Base-by-base conservation (phyloP, 2,329 filamentous ascomycete species). In the Pseudogymnoascus sp. region DNA sequence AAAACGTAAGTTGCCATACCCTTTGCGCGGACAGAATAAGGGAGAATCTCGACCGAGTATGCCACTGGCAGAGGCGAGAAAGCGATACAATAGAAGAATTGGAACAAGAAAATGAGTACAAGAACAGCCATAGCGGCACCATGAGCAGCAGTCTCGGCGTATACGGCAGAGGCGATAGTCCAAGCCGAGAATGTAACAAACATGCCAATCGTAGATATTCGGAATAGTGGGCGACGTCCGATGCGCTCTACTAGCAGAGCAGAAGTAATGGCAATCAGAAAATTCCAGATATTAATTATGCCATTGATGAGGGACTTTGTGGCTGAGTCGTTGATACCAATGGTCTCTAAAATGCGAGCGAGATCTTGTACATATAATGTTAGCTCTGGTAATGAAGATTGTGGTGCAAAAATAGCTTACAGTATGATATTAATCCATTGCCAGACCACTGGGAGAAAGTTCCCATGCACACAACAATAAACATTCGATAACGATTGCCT, bases 21-120 rank as follows among this genome's bases (percentile, higher is more conserved):
- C 42, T 75, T 76, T 13, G 66, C 68, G 19, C 76, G 74, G 2
- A 77, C 68, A 4, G 68, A 69, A 60, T 76, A 78, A 2, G 76
- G 75, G 36, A 76, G 72, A 47, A 79, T 76, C 59, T 79, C 77
- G 9, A 74, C 73, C 0, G 75, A 72, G 65, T 79, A 83, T 3
- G 76, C 75, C 61, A 79, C 73, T 11, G 80, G 73, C 3, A 82
- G 72, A 63, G 78, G 78, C 3, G 79, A 79, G 72, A 76, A 81
- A 1, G 75, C 78, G 8, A 83, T 71, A 0, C 75, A 77, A 67
- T 81, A 83, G 65, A 77, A 78, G 0, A 77, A 79, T 63, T 79
- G 77, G 68, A 40, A 81, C 82, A 82, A 69, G 68, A 82, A 82
- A 69, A 82, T 79, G 17, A 78, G 71, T 0, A 77, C 77, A 1